Evolutionary conservation across 1,139 yeast species (phyloP).

Genomic region (Kurtzmaniella quercitrusa): DNA sequence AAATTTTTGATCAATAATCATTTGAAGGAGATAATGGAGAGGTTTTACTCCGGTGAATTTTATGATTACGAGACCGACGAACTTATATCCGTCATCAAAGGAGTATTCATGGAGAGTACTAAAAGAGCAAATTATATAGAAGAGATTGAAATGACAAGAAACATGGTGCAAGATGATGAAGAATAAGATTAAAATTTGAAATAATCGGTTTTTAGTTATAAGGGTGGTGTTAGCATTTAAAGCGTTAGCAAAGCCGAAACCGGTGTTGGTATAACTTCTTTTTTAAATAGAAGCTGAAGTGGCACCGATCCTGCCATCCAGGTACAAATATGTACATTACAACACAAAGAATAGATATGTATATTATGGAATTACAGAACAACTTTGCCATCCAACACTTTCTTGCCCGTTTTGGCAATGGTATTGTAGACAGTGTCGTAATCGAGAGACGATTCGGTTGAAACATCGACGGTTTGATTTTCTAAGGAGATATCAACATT

Average conservation of each 20-base stretch:
- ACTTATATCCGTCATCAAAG: slow-evolving; percentile 51
- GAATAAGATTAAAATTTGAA: background rate
- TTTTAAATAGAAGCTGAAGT: too few species aligned
- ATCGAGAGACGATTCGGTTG: slow-evolving; percentile 48
- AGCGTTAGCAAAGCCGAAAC: background rate
- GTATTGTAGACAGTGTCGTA: slow-evolving; percentile 77
- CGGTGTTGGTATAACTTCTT: background rate
- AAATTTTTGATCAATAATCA: slow-evolving; percentile 48
- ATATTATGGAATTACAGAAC: slow-evolving; percentile 18
- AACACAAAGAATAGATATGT: background rate
- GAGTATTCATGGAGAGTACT: slow-evolving; percentile 69
- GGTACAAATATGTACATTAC: background rate
- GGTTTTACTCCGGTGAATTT: slow-evolving; percentile 70
- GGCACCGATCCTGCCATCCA: too few species aligned
- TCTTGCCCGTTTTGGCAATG: slow-evolving; percentile 89
- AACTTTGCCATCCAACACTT: slow-evolving; percentile 61
- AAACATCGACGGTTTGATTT: slow-evolving; percentile 77
- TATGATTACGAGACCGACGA: slow-evolving; percentile 69
- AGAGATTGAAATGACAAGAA: slow-evolving; percentile 39
- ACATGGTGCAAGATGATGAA: slow-evolving; percentile 7
- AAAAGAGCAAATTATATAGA: slow-evolving; percentile 55
- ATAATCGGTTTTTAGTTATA: too few species aligned
- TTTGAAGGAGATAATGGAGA: slow-evolving; percentile 63
- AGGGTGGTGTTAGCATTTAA: too few species aligned
- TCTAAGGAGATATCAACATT: slow-evolving; percentile 71